Base-by-base conservation (phyloP, 768 basidiomycete genomes). In the Hericium alpestre region DNA sequence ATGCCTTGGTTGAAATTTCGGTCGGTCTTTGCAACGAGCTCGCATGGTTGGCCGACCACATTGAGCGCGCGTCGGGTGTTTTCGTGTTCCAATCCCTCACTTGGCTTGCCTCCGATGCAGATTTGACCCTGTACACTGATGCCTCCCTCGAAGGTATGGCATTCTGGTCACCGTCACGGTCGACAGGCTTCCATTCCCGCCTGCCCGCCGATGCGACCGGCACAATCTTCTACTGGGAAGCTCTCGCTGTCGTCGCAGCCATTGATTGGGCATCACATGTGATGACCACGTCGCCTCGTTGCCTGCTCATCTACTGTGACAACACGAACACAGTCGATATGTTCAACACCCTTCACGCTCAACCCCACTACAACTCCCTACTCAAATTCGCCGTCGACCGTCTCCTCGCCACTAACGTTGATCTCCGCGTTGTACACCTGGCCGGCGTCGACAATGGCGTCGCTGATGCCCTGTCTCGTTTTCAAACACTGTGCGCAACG, bases 41-140 rank as follows among this genome's bases (percentile, higher is more conserved):
- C 4, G 0, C 0, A 0, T 79, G 77, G 77, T 61, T 73, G 1
- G 51, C 50, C 0, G 25, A 64, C 4, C 67, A 70, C 40, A n/a
- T 39, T 0, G 48, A 51, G 11, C 16, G n/a, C 13, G 59, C 51
- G 55, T 8, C 2, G 0, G 43, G 55, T 18, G 54, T 62, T 51
- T 47, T 32, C 52, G 18, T 66, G 15, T 25, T 66, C 20, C 51
- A 56, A 11, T 43, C 65, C 2, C 39, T 41, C 10, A 49, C 55
- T 20, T 68, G 62, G 63, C 41, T 1, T 9, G 15, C 38, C 0
- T 3, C 49, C 0, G 55, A 63, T 4, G 59, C 62, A 2, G 57
- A 64, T 22, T 16, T 61, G 13, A 51, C 54, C 8, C 23, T 65
- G 0, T 64, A 57, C 32, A 60, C 58, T 16, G 68, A 70, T 41